A percentile compares a stretch with the other conserved stretches of the same genome.
Conservation (phyloP, 2,329 filamentous ascomycete species). For the Penicillium griseofulvum region DNA sequence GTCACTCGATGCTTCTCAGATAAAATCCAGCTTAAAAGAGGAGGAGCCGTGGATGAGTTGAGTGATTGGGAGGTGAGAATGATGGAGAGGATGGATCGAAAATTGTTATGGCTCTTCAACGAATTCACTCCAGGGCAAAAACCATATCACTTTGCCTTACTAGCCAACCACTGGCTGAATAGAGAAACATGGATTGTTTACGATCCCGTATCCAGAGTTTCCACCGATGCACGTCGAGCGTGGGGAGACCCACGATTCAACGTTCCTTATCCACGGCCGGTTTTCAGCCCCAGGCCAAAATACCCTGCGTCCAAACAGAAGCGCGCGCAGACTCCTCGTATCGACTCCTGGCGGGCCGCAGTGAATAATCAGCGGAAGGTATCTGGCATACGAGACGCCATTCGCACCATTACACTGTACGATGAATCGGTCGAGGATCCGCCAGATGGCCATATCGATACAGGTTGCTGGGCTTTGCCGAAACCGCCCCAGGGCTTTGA, state of each 20-base stretch:
- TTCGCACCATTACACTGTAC: slow-evolving; percentile 33
- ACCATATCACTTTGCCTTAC: slow-evolving; percentile 40
- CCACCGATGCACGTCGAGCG: slow-evolving; percentile 29
- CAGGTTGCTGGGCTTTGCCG: slow-evolving; percentile 41
- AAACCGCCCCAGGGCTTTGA: slow-evolving; percentile 41
- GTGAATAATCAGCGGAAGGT: slow-evolving; percentile 36
- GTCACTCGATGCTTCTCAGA: not conserved
- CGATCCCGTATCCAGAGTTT: slow-evolving; percentile 39
- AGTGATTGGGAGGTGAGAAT: slow-evolving; percentile 39
- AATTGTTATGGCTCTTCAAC: slow-evolving; percentile 38
- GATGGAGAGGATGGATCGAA: slow-evolving; percentile 36
- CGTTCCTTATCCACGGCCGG: slow-evolving; percentile 26
- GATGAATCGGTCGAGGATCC: slow-evolving; percentile 40
- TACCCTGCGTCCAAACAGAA: slow-evolving; percentile 21
- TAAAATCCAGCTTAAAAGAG: not conserved
- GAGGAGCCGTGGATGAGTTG: slow-evolving; percentile 13
- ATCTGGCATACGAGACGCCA: slow-evolving; percentile 28
- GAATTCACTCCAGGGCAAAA: slow-evolving; percentile 41
- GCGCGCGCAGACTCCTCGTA: slow-evolving; percentile 26
- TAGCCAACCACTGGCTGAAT: slow-evolving; percentile 46
- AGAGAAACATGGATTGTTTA: slow-evolving; percentile 40
- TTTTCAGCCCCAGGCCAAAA: slow-evolving; percentile 25
- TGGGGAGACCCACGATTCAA: slow-evolving; percentile 40
- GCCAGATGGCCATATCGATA: slow-evolving; percentile 40
- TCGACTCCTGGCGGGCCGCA: slow-evolving; percentile 42